phyloP scores from a whole-genome alignment of 805 yeast species.

The Candida krabiensis region DNA sequence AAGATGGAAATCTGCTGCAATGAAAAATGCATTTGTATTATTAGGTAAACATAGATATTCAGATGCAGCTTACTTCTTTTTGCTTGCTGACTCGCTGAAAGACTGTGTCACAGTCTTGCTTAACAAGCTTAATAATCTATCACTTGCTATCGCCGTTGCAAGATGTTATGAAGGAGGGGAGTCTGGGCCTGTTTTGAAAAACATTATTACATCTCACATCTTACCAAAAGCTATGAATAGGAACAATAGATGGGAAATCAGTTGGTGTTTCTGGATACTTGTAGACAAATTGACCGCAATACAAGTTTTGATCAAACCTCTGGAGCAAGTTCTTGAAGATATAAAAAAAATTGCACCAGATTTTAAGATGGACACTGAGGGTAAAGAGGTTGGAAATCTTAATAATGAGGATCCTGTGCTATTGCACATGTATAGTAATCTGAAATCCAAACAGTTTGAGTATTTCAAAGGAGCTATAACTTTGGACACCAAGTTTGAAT shows the following conservation, averaged over 20 bases:
- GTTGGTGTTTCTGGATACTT: constrained; percentile 77
- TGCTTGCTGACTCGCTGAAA: constrained; percentile 69
- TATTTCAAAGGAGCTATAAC: constrained; percentile 52
- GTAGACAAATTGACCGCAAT: constrained; percentile 51
- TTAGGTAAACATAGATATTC: constrained; percentile 82
- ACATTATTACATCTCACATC: constrained; percentile 48
- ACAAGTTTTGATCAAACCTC: constrained; percentile 62
- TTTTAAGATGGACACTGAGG: constrained; percentile 38
- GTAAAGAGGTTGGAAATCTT: constrained; percentile 17
- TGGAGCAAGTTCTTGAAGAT: constrained; percentile 37
- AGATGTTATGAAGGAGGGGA: constrained; percentile 68
- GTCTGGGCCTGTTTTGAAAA: constrained; percentile 50
- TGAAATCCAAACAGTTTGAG: constrained; percentile 53
- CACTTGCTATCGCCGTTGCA: constrained; percentile 78
- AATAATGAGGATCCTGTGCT: constrained; percentile 76
- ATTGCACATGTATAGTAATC: constrained; percentile 58
- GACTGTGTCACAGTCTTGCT: constrained; percentile 79
- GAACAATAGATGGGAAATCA: constrained; percentile 80
- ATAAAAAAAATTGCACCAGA: constrained; percentile 29
- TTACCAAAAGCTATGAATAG: constrained; percentile 55
- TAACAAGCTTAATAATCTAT: constrained; percentile 63
- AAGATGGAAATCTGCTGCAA: constrained; percentile 86
- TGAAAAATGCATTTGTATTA: constrained; percentile 88
- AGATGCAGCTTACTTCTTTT: constrained; percentile 88
- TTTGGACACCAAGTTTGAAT: constrained; percentile 50